Conservation (phyloP, 495 filamentous ascomycete species). For the Lasiosphaeria hispida region DNA sequence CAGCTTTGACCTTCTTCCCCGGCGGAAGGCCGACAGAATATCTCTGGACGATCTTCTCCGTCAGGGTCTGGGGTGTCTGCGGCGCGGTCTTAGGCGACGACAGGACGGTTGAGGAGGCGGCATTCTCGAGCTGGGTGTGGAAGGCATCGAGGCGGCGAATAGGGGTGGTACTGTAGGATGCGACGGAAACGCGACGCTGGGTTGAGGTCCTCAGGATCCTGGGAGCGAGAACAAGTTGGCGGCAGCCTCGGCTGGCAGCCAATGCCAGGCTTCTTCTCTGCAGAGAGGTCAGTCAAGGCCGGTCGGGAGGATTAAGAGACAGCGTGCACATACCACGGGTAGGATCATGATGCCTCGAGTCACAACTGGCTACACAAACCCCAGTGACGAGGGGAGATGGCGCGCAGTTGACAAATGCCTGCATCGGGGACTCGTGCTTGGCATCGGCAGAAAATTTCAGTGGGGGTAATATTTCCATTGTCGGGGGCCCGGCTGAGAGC, state of each 20-base stretch:
- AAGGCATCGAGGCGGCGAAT: constrained; percentile 26
- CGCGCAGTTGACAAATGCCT: background rate
- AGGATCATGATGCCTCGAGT: constrained; percentile 22
- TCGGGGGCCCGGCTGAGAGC: background rate
- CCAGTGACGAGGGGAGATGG: background rate
- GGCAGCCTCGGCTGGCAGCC: constrained; percentile 24
- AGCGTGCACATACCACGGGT: constrained; percentile 21
- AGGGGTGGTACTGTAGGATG: constrained; percentile 26
- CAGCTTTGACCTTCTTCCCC: constrained; percentile 68
- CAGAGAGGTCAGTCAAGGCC: background rate
- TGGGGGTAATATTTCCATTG: background rate
- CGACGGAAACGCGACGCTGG: constrained; percentile 11
- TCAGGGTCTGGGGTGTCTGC: constrained; percentile 67
- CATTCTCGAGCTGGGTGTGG: constrained; percentile 28
- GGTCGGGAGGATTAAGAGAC: background rate
- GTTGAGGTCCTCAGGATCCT: constrained; percentile 12
- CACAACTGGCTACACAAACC: constrained; percentile 13
- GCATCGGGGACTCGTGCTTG: background rate
- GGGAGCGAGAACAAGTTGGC: constrained; percentile 16
- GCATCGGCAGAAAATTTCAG: constrained; percentile 7
- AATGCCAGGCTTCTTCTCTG: constrained; percentile 33
- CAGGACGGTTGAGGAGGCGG: constrained; percentile 3
- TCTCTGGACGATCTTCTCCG: constrained; percentile 87
- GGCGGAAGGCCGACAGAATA: constrained; percentile 68
- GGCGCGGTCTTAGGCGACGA: constrained; percentile 7